Percentiles rank a stretch among this genome's conserved stretches.
These are phyloP conservation scores for Cyberlindnera nakhonratchasimensis DNA, from an alignment of 805 yeast species.

Conservation along the genomic window DNA sequence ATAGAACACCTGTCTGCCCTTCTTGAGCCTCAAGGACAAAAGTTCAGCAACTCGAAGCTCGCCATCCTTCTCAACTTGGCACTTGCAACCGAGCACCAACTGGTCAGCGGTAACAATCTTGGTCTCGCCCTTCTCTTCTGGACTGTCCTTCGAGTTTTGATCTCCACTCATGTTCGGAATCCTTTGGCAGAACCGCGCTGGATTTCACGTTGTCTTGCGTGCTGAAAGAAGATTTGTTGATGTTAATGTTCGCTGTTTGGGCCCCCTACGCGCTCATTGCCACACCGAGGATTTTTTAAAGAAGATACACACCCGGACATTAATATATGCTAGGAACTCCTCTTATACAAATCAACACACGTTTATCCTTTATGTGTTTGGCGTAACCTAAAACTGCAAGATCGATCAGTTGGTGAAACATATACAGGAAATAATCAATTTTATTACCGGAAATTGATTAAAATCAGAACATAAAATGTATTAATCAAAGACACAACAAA, in stretches of 20 bases:
- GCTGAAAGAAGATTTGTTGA: too few relatives aligned
- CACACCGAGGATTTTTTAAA: too few relatives aligned
- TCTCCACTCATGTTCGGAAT: constrained; percentile 15
- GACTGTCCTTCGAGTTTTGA: constrained; percentile 23
- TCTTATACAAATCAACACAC: too few relatives aligned
- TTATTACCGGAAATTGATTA: background rate
- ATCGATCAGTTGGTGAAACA: too few relatives aligned
- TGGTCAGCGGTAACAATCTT: constrained; percentile 40
- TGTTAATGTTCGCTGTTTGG: too few relatives aligned
- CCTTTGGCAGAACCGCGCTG: background rate
- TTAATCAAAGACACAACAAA: background rate
- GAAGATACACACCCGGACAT: too few relatives aligned
- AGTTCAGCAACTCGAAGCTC: constrained; percentile 82
- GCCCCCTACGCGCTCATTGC: too few relatives aligned
- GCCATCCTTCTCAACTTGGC: constrained; percentile 76
- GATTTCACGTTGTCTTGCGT: too few relatives aligned
- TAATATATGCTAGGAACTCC: too few relatives aligned
- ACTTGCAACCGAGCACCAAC: constrained; percentile 73
- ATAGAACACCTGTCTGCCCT: constrained; percentile 77
- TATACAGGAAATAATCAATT: background rate
- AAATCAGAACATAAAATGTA: background rate
- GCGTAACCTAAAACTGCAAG: too few relatives aligned
- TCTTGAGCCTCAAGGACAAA: constrained; percentile 67
- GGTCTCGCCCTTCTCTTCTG: constrained; percentile 22
- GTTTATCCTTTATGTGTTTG: too few relatives aligned